Base-by-base conservation (phyloP, 2,329 filamentous ascomycete species). In the Alternaria solani region DNA sequence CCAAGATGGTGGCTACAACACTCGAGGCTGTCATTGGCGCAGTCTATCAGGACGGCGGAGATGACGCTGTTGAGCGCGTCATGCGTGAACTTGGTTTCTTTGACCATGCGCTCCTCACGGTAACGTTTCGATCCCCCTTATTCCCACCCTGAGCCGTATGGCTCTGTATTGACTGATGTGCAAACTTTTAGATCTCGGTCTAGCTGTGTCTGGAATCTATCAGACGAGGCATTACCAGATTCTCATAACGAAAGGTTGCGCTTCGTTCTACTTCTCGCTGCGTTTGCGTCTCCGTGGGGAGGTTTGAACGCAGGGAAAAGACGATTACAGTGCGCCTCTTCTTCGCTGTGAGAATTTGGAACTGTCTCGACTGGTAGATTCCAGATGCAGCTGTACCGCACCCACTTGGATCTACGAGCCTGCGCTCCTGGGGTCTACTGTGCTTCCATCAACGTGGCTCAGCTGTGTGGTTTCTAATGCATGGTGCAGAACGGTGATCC, bases 11-110 rank as follows among this genome's bases (percentile, higher is more conserved):
- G 65, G 74, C 76, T 1, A 69, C 63, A 4, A 71, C 74, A 0
- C 57, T 80, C 1, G 71, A 78, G 54, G 77, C 77, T 14, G 57
- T 79, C n/a, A 39, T 79, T n/a, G 77, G 75, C 3, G 78, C 75
- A 7, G 70, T 74, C 8, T 74, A 64, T 25, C 32, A 70, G 2
- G 78, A 79, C 43, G 71, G 67, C 28, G 62, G 64, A 2, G 51
- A 66, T n/a, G 51, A 34, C 5, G 62, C 64, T 11, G 49, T 57
- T 5, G 20, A 41, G 3, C 20, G 20, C 7, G 51, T 69, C 25
- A 62, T 67, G 55, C 11, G 32, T 6, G 30, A 41, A 7, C 39
- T 68, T 5, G 64, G 57, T 9, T 52, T 59, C 28, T 46, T 62
- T 25, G 38, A 39, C 14, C 64, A 61, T 34, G 5, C 14, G 9